Evolutionary conservation across 805 yeast genomes (phyloP).

Genomic region (Nakazawaea ishiwadae): DNA sequence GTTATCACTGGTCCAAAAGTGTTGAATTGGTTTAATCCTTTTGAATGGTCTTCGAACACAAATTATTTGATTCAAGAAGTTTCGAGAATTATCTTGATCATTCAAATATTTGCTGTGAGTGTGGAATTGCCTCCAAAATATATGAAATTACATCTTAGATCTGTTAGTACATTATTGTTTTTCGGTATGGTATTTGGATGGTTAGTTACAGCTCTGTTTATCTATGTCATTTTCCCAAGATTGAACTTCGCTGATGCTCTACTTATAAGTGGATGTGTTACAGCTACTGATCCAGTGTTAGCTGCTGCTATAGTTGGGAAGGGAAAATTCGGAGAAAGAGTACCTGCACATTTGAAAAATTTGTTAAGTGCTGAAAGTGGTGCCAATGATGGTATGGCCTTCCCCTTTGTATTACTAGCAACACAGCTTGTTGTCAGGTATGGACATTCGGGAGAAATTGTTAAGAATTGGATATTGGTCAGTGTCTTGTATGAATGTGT

Average conservation of each 20-base stretch:
- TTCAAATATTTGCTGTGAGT: constrained; percentile 91
- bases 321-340: constrained; percentile 85
- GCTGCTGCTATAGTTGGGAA: constrained; percentile 96
- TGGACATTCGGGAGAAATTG: constrained; percentile 61
- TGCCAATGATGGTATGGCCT: constrained; percentile 95
- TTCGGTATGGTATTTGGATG: constrained; percentile 93
- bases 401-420: constrained; percentile 77
- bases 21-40: constrained; percentile 77
- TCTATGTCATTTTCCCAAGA: constrained; percentile 69
- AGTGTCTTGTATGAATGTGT: constrained; percentile 79
- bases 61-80: constrained; percentile 81
- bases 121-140: constrained; percentile 90
- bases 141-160: constrained; percentile 78
- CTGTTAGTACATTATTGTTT: constrained; percentile 66
- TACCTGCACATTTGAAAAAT: constrained; percentile 89
- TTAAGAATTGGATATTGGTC: constrained; percentile 74
- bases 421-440: constrained; percentile 62
- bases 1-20: constrained; percentile 86
- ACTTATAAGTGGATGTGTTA: constrained; percentile 78
- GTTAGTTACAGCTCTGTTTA: constrained; percentile 74
- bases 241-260: constrained; percentile 68
- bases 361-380: constrained; percentile 82
- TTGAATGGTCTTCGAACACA: constrained; percentile 57
- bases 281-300: constrained; percentile 93
- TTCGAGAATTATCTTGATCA: constrained; percentile 74